Base-by-base conservation (phyloP, 2,329 filamentous ascomycete species). In the Paramyrothecium roridum region DNA sequence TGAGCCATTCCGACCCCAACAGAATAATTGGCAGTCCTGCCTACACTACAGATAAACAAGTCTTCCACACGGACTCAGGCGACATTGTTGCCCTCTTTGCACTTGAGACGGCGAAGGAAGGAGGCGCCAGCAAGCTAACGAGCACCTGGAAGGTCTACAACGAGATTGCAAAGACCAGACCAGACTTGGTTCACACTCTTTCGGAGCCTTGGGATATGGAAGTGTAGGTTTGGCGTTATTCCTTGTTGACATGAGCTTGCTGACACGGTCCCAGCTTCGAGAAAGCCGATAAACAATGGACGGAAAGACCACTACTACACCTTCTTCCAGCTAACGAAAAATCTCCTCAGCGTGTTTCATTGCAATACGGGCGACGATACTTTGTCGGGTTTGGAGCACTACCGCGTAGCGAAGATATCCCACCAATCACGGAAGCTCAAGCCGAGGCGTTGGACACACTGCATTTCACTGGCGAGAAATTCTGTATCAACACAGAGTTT, bases 121-220 rank as follows among this genome's bases (percentile, higher is more conserved):
- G 85, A 1, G 84, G 85, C 2, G 72, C 80, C 52, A 86, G 82
- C 61, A 79, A 79, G 57, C 66, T 87, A 16, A 77, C 82, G 0
- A 83, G 81, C 61, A 80, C 76, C 20, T 82, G 80, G 77, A 72
- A 71, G 3, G 79, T 87, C 2, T 87, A 87, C 66, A 88, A 88
- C 59, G 80, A 86, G 63, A 72, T 88, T 3, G 83, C 84, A 0
- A 69, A 67, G 20, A 81, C 76, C 2, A 68, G 83, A 22, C 84
- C 84, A 0, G 84, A 87, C 60, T 67, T 87, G 16, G 80, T 88
- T 37, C 71, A 76, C 4, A 84, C 81, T 0, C 67, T 87, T 33
- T 69, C 78, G 0, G 72, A 78, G 59, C 77, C 67, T 59, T 85
- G 65, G 83, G 66, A 59, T 17, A 54, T 59, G 48, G 76, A 78